phyloP scores from a whole-genome alignment of 2,329 filamentous ascomycete species.

The Elsinoe perseae region DNA sequence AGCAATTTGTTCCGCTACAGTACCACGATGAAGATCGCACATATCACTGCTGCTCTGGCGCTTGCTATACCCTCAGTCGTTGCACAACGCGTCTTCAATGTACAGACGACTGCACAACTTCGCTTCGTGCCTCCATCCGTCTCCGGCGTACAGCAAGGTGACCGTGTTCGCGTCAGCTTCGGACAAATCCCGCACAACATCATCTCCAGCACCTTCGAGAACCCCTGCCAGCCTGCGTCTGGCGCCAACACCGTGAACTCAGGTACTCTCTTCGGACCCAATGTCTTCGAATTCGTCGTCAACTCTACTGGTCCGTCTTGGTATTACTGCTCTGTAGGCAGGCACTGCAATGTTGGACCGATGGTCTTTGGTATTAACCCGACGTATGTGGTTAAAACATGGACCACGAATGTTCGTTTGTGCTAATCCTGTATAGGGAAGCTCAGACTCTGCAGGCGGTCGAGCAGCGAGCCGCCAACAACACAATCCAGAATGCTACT shows the following conservation, averaged over 20 bases:
- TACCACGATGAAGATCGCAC: constrained; percentile 3
- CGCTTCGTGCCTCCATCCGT: not conserved
- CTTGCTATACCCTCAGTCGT: not conserved
- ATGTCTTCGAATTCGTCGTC: constrained; percentile 4
- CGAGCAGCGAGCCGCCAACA: not conserved
- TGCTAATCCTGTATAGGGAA: not conserved
- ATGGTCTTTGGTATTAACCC: constrained; percentile 6
- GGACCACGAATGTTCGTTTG: too few relatives aligned
- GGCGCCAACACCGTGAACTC: not conserved
- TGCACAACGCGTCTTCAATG: not conserved
- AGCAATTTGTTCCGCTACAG: too few relatives aligned
- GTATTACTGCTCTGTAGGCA: constrained; percentile 4
- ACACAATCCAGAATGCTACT: not conserved
- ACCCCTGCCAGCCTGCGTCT: not conserved
- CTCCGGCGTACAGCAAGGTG: not conserved
- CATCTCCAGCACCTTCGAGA: not conserved
- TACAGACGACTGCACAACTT: not conserved
- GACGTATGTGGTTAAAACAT: not conserved
- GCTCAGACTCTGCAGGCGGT: not conserved
- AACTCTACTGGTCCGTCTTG: not conserved
- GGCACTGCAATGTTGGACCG: not conserved
- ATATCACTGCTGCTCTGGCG: not conserved
- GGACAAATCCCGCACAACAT: not conserved
- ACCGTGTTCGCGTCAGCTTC: not conserved
- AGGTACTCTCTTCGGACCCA: not conserved